These are phyloP conservation scores for Pascua guehoae DNA, from an alignment of 1,284 basidiomycete genomes.

Conservation along the genomic window DNA sequence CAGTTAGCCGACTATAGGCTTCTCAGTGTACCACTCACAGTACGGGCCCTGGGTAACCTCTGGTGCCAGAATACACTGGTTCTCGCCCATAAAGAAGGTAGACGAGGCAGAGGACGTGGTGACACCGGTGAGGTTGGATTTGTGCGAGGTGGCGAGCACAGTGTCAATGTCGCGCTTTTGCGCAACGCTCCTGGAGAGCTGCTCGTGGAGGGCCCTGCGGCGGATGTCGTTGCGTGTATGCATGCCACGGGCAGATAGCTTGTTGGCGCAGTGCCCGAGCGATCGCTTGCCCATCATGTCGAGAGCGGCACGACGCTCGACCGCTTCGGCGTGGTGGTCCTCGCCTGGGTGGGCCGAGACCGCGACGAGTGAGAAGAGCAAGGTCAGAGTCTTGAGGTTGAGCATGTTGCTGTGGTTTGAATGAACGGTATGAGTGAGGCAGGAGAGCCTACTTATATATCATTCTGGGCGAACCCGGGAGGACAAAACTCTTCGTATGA, in stretches of 20 bases:
- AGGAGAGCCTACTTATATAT: too few relatives aligned
- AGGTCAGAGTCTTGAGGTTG: conserved; percentile 54
- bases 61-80: conserved; percentile 19
- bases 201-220: neutral
- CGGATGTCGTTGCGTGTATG: conserved; percentile 6
- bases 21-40: conserved; percentile 5
- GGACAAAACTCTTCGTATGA: too few relatives aligned
- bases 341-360: conserved; percentile 19
- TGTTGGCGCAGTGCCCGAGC: conserved; percentile 8
- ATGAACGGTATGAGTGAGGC: too few relatives aligned
- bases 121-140: conserved; percentile 17
- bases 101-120: conserved; percentile 8
- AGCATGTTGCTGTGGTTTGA: conserved; percentile 57
- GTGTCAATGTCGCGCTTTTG: conserved; percentile 1
- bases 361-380: conserved; percentile 16
- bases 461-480: too few relatives aligned
- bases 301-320: conserved; percentile 7
- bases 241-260: conserved; percentile 10
- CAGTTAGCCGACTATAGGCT: neutral
- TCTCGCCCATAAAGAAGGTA: conserved; percentile 12
- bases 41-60: conserved; percentile 25
- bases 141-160: conserved; percentile 6
- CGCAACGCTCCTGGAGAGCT: neutral
- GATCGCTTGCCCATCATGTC: conserved; percentile 6
- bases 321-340: conserved; percentile 9